Evolutionary conservation across 1,139 yeast genomes (phyloP).

Genomic region (Scheffersomyces illinoinensis): DNA sequence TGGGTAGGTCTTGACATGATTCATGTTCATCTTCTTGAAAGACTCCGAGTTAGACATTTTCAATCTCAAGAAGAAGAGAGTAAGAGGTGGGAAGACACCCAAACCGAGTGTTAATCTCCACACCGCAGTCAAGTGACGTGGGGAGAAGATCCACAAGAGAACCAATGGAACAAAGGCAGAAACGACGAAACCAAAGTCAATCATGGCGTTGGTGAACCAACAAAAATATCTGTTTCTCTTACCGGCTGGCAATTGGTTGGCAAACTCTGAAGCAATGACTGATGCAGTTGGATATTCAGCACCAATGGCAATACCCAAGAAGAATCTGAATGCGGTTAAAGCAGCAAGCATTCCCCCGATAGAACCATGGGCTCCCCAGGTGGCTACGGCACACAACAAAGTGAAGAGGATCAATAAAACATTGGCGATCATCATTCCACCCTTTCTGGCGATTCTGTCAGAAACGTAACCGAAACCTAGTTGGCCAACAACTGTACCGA

Average conservation of each 20-base stretch:
- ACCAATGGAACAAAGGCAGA: constrained; percentile 87
- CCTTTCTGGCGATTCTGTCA: constrained; percentile 75
- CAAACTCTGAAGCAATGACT: constrained; percentile 92
- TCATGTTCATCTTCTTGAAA: constrained; percentile 71
- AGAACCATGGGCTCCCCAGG: constrained; percentile 66
- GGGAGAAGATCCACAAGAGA: constrained; percentile 76
- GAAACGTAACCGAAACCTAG: constrained; percentile 75
- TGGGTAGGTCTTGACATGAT: constrained; percentile 60
- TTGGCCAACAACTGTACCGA: constrained; percentile 89
- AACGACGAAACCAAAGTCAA: constrained; percentile 83
- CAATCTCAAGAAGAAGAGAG: constrained; percentile 74
- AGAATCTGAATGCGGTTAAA: constrained; percentile 79
- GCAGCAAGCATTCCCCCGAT: constrained; percentile 75
- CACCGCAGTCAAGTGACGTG: constrained; percentile 70
- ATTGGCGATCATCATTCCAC: constrained; percentile 79
- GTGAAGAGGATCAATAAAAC: constrained; percentile 70
- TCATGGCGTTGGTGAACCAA: constrained; percentile 87
- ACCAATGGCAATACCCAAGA: constrained; percentile 82
- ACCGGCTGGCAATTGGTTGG: constrained; percentile 75
- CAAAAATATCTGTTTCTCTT: constrained; percentile 85
- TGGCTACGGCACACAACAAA: constrained; percentile 63
- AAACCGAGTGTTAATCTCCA: constrained; percentile 93
- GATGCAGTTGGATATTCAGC: constrained; percentile 95
- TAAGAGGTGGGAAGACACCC: constrained; percentile 88
- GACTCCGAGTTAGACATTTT: constrained; percentile 72